phyloP scores from a whole-genome alignment of 805 yeast species.

The Priceomyces melissophilus region DNA sequence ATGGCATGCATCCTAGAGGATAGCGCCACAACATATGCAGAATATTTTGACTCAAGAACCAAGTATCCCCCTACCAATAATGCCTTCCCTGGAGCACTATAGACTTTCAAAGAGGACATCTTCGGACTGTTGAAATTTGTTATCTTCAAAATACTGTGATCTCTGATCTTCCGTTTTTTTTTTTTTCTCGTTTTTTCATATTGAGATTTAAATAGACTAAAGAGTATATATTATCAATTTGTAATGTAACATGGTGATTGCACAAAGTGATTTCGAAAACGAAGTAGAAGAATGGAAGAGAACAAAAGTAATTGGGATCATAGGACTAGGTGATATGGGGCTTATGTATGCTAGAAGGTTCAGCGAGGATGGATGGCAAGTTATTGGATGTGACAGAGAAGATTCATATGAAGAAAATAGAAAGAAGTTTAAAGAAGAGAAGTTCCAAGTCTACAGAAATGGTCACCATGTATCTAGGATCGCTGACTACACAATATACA shows the following conservation, averaged over 20 bases:
- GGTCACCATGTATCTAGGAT: constrained; percentile 82
- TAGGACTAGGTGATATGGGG: constrained; percentile 98
- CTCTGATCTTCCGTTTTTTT: not conserved
- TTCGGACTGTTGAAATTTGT: not conserved
- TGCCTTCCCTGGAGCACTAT: constrained; percentile 96
- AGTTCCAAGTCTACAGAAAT: constrained; percentile 59
- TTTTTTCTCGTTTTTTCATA: not conserved
- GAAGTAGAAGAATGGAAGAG: constrained; percentile 12
- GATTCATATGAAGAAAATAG: constrained; percentile 50
- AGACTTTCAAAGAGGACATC: constrained; percentile 40
- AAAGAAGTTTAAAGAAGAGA: constrained; percentile 35
- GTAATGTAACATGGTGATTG: not conserved
- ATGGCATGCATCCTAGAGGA: constrained; percentile 88
- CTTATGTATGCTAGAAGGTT: constrained; percentile 76
- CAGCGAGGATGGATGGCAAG: constrained; percentile 81
- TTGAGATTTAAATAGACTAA: not conserved
- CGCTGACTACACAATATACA: constrained; percentile 81
- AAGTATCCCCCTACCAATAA: constrained; percentile 91
- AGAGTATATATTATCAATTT: not conserved
- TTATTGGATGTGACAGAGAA: constrained; percentile 83
- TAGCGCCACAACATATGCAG: constrained; percentile 80
- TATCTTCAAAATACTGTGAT: not conserved
- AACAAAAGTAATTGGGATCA: constrained; percentile 72
- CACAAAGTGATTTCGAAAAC: constrained; percentile 3
- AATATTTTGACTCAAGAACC: constrained; percentile 74